Conservation (phyloP, 257 asterid genomes). For the Forsythia viridissima region DNA sequence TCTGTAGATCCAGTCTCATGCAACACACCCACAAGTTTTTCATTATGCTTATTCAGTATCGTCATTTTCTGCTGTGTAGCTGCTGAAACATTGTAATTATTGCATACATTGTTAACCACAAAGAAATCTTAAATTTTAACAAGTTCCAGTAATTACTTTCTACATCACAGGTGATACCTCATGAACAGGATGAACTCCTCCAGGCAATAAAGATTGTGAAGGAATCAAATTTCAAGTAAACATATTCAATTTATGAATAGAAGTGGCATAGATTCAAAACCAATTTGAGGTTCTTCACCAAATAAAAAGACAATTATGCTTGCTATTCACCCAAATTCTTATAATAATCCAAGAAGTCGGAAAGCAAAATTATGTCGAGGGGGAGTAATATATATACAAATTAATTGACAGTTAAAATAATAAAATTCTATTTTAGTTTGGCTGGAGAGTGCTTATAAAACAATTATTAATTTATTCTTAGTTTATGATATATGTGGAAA, state of each 20-base stretch:
- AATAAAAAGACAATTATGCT: not conserved
- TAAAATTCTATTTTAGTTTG: not conserved
- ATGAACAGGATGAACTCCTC: not conserved
- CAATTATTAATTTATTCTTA: not conserved
- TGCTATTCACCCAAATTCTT: no score
- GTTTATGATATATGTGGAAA: not conserved
- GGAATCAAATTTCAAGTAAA: not conserved
- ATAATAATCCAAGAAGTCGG: not conserved
- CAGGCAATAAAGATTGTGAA: not conserved
- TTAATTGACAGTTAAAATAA: not conserved
- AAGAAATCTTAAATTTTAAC: not conserved
- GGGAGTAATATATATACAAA: no score
- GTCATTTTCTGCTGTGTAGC: constrained; percentile 18
- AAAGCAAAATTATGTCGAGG: not conserved
- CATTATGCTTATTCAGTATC: constrained; percentile 13
- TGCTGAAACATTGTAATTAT: constrained; percentile 1
- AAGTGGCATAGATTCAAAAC: not conserved
- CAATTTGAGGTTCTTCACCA: not conserved
- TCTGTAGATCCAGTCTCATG: constrained; percentile 24
- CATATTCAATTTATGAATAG: not conserved
- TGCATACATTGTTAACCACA: not conserved
- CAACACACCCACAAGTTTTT: constrained; percentile 21
- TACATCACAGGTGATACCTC: no score
- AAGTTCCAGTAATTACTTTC: not conserved
- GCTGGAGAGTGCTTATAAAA: not conserved